A percentile compares a stretch with the other conserved stretches of the same genome.
Conservation (phyloP, 352 stramenopile species). For the Thraustochytrium sp. region DNA sequence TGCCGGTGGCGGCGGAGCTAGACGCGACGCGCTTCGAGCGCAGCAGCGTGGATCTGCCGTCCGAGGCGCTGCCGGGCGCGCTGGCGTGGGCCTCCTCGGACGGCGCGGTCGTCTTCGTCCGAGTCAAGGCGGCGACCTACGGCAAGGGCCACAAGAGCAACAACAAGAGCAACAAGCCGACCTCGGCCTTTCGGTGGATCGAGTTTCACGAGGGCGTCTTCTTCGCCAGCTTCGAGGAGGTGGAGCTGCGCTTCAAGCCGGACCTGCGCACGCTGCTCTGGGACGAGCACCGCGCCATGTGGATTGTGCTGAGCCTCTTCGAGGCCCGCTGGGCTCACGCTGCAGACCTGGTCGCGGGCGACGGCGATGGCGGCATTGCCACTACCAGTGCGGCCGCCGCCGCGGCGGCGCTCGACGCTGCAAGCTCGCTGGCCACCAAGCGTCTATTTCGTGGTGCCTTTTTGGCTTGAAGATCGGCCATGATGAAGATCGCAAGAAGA, state of each 20-base stretch:
- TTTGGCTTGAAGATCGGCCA: no score
- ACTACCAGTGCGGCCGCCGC: background rate
- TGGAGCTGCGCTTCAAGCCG: background rate
- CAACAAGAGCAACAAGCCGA: background rate
- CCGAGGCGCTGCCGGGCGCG: background rate
- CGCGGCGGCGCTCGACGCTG: background rate
- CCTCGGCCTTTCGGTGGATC: background rate
- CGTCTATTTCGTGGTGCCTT: no score
- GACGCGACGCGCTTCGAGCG: no score
- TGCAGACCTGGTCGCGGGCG: background rate
- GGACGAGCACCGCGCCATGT: background rate
- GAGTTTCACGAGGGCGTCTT: background rate
- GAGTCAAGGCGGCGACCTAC: background rate
- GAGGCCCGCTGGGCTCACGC: background rate
- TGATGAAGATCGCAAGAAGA: no score
- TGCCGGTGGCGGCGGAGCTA: background rate
- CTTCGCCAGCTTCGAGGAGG: background rate
- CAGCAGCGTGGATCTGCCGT: background rate
- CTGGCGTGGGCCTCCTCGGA: background rate
- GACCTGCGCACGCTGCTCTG: background rate
- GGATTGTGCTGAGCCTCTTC: background rate
- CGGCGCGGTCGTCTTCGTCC: no score
- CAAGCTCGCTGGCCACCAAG: no score
- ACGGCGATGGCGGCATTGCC: background rate
- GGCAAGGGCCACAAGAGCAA: background rate